Conservation (phyloP, 345 rosid species). For the Melastoma malabathricum region DNA sequence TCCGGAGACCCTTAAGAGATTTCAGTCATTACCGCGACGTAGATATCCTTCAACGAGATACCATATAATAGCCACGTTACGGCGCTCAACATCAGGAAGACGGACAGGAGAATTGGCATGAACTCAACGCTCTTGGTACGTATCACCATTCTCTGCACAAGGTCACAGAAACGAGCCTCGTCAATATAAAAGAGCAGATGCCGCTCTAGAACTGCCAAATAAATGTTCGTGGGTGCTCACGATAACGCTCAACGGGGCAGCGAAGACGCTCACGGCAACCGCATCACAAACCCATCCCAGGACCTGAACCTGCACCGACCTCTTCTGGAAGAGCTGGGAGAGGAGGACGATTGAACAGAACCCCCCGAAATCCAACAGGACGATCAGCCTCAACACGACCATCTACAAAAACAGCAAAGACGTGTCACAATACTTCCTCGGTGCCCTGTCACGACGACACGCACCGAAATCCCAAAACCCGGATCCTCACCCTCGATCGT, state of each 20-base stretch:
- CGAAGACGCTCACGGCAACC: slow-evolving; percentile 59
- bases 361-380: slow-evolving; percentile 36
- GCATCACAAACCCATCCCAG: slow-evolving; percentile 84
- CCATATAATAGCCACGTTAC: slow-evolving; percentile 29
- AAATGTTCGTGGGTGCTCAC: slow-evolving; percentile 17
- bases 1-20: too few species aligned
- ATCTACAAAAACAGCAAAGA: slow-evolving; percentile 23
- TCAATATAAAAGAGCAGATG: not conserved
- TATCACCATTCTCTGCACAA: slow-evolving; percentile 6
- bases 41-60: slow-evolving; percentile 11
- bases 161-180: not conserved
- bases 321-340: slow-evolving; percentile 21
- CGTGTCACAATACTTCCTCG: not conserved
- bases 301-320: slow-evolving; percentile 14
- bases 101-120: slow-evolving; percentile 29
- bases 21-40: slow-evolving; percentile 16
- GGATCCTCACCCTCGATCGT: slow-evolving; percentile 28
- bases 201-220: not conserved
- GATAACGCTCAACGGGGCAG: slow-evolving; percentile 64
- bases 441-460: not conserved
- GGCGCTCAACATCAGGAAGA: slow-evolving; percentile 24
- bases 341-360: slow-evolving; percentile 35
- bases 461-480: not conserved
- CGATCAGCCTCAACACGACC: slow-evolving; percentile 37
- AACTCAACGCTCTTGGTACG: slow-evolving; percentile 29